Evolutionary conservation across 441 rosid species (phyloP), one percentile per base, ranked within the genome.

Genomic region (Dalechampia spathulata): DNA sequence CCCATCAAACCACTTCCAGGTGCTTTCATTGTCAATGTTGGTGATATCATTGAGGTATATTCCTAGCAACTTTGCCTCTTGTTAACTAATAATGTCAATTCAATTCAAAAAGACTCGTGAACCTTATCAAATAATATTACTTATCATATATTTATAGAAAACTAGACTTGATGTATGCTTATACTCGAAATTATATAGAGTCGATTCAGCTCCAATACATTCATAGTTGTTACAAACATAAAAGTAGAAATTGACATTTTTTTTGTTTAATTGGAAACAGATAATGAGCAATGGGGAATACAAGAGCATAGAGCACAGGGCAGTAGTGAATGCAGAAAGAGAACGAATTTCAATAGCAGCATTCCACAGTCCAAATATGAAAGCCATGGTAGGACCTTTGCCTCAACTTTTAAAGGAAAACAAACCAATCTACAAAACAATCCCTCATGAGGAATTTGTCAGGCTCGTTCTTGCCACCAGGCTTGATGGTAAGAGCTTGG

Each of bases 241-340:
- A n/a, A n/a, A n/a, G 8, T 30, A 4, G 34, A 30, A 30, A 30
- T 30, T n/a, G 8, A 30, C 34, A 30, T 30, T 30, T 30, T 30
- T 30, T 8, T 30, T 30, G 34, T 30, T 30, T 3, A 3, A 12
- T 30, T 9, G 17, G 12, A 22, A 26, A 50, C 66, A 85, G 91
- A 82, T 85, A 46, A 62, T 83, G 60, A 90, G 87, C 79, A 90
- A 85, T 57, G 79, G 86, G 57, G 52, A 54, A 14, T 87, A 83
- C 68, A 87, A 75, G 69, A 90, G 94, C 58, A 91, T 87, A 67
- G 91, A 90, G 78, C 96, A 90, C 32, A 78, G 90, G 62, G 97
- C 79, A 60, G 78, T 79, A 3, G 90, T 82, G 48, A 87, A 90
- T 51, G 74, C 82, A 13, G 56, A 60, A 9, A 64, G 69, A 21